phyloP scores from a whole-genome alignment of 768 basidiomycete genomes.

The Macrolepiota fuliginosa region DNA sequence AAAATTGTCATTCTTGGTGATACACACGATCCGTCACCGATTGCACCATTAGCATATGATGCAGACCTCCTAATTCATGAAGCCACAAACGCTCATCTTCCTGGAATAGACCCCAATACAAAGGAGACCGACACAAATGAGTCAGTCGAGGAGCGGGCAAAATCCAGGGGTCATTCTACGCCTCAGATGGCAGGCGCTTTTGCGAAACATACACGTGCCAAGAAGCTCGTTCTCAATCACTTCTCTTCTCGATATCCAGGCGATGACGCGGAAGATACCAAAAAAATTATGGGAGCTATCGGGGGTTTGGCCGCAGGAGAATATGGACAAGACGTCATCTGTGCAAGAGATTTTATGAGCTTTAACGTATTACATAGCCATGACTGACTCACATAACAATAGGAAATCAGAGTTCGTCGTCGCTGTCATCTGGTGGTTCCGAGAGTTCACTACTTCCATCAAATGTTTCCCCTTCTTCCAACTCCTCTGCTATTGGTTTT shows the following conservation, averaged over 20 bases:
- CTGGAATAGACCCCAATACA: slow-evolving; percentile 55
- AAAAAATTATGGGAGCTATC: slow-evolving; percentile 63
- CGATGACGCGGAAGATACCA: slow-evolving; percentile 51
- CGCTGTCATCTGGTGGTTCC: slow-evolving; percentile 63
- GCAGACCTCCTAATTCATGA: slow-evolving; percentile 84
- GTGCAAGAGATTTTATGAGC: slow-evolving; percentile 76
- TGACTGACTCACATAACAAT: slow-evolving; percentile 12
- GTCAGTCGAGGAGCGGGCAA: slow-evolving; percentile 59
- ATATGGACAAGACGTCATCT: slow-evolving; percentile 57
- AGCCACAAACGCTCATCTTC: slow-evolving; percentile 85
- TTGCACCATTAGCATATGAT: slow-evolving; percentile 55
- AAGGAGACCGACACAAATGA: slow-evolving; percentile 62
- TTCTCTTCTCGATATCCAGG: slow-evolving; percentile 82
- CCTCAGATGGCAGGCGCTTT: slow-evolving; percentile 89
- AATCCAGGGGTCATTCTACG: slow-evolving; percentile 84
- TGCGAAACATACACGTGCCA: slow-evolving; percentile 62
- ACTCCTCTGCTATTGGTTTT: slow-evolving; percentile 57
- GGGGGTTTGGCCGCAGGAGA: slow-evolving; percentile 48
- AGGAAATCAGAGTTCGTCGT: slow-evolving; percentile 18
- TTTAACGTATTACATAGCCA: slow-evolving; percentile 45
- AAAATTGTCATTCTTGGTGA: slow-evolving; percentile 85
- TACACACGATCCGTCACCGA: slow-evolving; percentile 75
- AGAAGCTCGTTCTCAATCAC: slow-evolving; percentile 74
- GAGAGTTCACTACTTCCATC: slow-evolving; percentile 77
- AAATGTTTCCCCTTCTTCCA: slow-evolving; percentile 87